Evolutionary conservation across 306 rosid genomes (phyloP).

Genomic region (Benincasa hispida): DNA sequence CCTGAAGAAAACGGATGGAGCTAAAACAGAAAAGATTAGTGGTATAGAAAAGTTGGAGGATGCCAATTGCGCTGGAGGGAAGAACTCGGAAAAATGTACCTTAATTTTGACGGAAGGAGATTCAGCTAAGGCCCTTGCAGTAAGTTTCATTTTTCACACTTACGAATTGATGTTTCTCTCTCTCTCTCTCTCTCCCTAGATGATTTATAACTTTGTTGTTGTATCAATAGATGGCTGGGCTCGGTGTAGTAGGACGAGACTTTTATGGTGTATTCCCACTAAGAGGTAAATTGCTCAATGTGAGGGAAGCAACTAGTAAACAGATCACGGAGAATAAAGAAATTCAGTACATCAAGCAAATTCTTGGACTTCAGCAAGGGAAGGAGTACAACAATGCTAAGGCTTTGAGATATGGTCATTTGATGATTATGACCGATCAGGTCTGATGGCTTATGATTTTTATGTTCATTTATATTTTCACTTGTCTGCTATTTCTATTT

Average conservation of each 20-base stretch:
- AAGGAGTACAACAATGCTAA: conserved; percentile 53
- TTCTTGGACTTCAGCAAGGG: conserved; percentile 89
- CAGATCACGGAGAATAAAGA: conserved; percentile 79
- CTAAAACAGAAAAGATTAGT: conserved; percentile 73
- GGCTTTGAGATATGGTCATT: conserved; percentile 86
- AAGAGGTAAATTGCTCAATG: conserved; percentile 87
- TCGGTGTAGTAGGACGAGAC: conserved; percentile 83
- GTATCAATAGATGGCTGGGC: conserved; percentile 75
- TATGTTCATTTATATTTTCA: background rate
- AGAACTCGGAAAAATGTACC: conserved; percentile 74
- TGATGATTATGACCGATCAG: conserved; percentile 99
- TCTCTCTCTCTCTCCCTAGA: background rate
- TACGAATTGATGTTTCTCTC: background rate
- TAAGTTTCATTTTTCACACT: conserved; percentile 19
- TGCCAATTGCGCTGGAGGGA: conserved; percentile 93
- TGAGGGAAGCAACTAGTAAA: conserved; percentile 80
- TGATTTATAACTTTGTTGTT: background rate
- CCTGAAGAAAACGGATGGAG: conserved; percentile 83
- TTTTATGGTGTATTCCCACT: conserved; percentile 87
- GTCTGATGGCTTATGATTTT: conserved; percentile 18
- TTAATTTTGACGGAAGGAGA: conserved; percentile 96
- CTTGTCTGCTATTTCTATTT: background rate
- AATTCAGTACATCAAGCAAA: conserved; percentile 76
- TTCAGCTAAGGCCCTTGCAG: conserved; percentile 97
- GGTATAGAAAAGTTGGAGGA: conserved; percentile 83